Evolutionary conservation across 2,329 filamentous ascomycete genomes (phyloP).

Genomic region (Fusarium tanahbumbuense): DNA sequence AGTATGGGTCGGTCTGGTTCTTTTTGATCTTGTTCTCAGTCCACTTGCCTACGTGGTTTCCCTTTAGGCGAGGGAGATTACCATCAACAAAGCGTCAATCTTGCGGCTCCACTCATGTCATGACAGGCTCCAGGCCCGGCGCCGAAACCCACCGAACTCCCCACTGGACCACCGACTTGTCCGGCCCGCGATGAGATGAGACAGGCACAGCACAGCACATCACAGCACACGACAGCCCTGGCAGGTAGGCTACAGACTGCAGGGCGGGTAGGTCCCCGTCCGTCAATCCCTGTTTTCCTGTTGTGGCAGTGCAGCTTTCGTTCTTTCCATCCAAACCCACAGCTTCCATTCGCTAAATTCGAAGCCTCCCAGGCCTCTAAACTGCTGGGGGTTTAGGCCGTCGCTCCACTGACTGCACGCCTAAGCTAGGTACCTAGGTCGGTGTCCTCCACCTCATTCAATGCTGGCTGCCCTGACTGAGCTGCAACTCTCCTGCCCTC

Average conservation of each 20-base stretch:
- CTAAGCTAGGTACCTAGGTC: not conserved
- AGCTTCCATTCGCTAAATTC: slow-evolving; percentile 13
- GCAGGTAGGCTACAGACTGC: slow-evolving; percentile 2
- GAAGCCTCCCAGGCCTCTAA: not conserved
- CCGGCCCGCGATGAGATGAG: slow-evolving; percentile 27
- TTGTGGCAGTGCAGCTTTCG: slow-evolving; percentile 39
- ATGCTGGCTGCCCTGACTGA: slow-evolving; percentile 8
- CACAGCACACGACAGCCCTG: slow-evolving; percentile 23
- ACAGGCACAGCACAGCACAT: slow-evolving; percentile 18
- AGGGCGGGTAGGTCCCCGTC: slow-evolving; percentile 6
- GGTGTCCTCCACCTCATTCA: slow-evolving; percentile 32
- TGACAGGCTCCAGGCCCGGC: slow-evolving; percentile 18
- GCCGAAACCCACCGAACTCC: slow-evolving; percentile 25
- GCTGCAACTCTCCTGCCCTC: slow-evolving; percentile 31
- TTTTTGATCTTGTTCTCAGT: slow-evolving; percentile 29
- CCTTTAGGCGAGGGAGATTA: slow-evolving; percentile 20
- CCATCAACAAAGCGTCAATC: slow-evolving; percentile 30
- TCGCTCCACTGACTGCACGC: slow-evolving; percentile 8
- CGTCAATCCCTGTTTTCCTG: slow-evolving; percentile 18
- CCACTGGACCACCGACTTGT: slow-evolving; percentile 22
- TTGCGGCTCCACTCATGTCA: slow-evolving; percentile 21
- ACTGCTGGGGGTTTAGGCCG: slow-evolving; percentile 2
- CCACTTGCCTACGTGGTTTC: slow-evolving; percentile 33
- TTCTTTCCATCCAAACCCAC: slow-evolving; percentile 4
- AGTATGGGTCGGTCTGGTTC: slow-evolving; percentile 11